Evolutionary conservation across 2,329 filamentous ascomycete species (phyloP), one percentile per base, ranked within the genome.

Genomic region (Alternaria alternata): DNA sequence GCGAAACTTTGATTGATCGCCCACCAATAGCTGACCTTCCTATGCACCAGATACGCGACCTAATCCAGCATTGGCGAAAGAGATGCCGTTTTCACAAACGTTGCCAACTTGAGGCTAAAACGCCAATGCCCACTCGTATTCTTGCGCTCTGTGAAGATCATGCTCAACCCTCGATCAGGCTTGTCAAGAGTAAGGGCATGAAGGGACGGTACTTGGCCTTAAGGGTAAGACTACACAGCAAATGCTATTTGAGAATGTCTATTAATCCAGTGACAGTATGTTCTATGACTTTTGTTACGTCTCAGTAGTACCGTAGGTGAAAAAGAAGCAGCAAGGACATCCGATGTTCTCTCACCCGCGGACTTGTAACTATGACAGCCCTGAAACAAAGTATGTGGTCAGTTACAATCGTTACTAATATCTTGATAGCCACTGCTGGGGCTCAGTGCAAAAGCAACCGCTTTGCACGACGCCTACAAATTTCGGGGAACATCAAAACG

Each of bases 11-110:
- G 28, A 0, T 30, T 11, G 28, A 1, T 11, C 1, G 8, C 2
- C 28, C 28, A 11, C 28, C 12, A 12, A 0, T 16, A 5, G 0
- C 12, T 16, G 14, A 1, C 0, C 12, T 14, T 3, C 4, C 7
- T 1, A 30, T 30, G 8, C 7, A 30, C 2, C 7, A 30, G 2
- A 7, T 30, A 11, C 9, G 28, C 8, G 28, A 11, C 7, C 8
- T 30, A 0, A 4, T 11, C 28, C 28, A 11, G 8, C 8, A 11
- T 11, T 30, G 28, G 28, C 28, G 9, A 5, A 28, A 8, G 9
- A 3, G 9, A 9, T 30, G 28, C 8, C 1, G 9, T 9, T 0
- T 0, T 30, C 28, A 30, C 0, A 9, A 3, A 0, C 0, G 1
- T 9, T 30, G 28, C 28, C 2, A 0, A 1, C 1, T 4, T 2